Conservation (phyloP, 169 alveolate species). For the Eimeria zaria region DNA sequence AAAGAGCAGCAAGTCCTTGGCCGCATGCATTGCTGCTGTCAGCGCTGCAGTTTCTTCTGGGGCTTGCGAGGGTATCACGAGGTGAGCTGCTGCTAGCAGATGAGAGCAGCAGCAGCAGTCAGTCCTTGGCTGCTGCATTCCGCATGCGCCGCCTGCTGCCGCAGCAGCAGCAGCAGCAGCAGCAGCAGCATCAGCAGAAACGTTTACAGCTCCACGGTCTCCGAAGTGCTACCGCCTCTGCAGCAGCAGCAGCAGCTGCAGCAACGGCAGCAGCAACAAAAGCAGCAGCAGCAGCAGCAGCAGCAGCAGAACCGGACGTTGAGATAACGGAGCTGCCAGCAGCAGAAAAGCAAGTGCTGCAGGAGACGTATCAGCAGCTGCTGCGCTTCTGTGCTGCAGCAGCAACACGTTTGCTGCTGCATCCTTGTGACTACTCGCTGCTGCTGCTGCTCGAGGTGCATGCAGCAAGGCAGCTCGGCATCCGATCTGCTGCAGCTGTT, state of each 20-base stretch:
- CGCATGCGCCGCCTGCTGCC: background rate
- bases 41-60: background rate
- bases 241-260: conserved; percentile 1
- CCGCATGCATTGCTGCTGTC: conserved; percentile 25
- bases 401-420: conserved; percentile 46
- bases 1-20: background rate
- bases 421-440: conserved; percentile 1
- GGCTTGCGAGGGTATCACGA: background rate
- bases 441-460: conserved; percentile 19
- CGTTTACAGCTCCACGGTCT: background rate
- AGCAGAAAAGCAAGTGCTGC: background rate
- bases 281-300: conserved; percentile 51
- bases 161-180: conserved; percentile 64
- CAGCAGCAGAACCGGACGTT: background rate
- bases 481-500: background rate
- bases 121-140: conserved; percentile 13
- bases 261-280: conserved; percentile 54
- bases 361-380: background rate
- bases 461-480: conserved; percentile 6
- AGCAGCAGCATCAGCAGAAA: no score
- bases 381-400: conserved; percentile 50
- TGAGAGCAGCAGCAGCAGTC: background rate
- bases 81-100: conserved; percentile 16
- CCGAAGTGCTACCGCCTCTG: background rate
- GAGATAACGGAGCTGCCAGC: background rate